phyloP scores from a whole-genome alignment of 164 flowering plant genomes.

The Magnolia kwangsiensis region DNA sequence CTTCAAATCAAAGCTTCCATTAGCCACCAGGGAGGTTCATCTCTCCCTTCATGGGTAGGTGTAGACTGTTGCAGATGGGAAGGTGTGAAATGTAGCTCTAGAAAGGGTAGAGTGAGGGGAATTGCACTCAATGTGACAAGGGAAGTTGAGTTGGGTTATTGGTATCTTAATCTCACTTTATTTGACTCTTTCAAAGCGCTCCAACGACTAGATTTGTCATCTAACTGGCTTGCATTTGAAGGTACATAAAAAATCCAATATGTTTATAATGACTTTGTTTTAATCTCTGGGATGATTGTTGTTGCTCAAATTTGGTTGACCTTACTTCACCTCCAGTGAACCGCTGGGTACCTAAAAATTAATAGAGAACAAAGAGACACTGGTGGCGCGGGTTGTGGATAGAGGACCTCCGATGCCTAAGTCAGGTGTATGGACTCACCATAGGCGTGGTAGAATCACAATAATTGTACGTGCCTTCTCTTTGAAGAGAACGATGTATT shows the following conservation, averaged over 20 bases:
- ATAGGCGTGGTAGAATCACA: no score
- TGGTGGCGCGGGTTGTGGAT: no score
- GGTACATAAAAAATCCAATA: not conserved
- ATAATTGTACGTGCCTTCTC: no score
- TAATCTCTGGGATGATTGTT: not conserved
- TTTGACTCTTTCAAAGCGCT: not conserved
- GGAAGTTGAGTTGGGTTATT: not conserved
- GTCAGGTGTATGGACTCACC: no score
- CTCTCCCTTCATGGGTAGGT: not conserved
- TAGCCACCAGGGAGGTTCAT: not conserved
- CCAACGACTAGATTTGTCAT: not conserved
- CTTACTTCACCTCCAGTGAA: not conserved
- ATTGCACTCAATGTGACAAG: not conserved
- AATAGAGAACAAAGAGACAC: no score
- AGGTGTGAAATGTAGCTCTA: not conserved
- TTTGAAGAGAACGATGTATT: no score
- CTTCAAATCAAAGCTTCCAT: not conserved
- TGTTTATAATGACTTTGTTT: not conserved
- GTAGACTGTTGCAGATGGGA: not conserved
- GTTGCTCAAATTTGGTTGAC: not conserved
- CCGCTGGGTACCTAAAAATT: not conserved
- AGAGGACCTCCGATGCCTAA: no score
- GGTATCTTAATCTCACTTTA: not conserved
- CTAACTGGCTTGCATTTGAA: slow-evolving; percentile 1
- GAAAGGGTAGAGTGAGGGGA: not conserved